phyloP scores from a whole-genome alignment of 768 basidiomycete genomes.

The Leccinum longicurvipes region DNA sequence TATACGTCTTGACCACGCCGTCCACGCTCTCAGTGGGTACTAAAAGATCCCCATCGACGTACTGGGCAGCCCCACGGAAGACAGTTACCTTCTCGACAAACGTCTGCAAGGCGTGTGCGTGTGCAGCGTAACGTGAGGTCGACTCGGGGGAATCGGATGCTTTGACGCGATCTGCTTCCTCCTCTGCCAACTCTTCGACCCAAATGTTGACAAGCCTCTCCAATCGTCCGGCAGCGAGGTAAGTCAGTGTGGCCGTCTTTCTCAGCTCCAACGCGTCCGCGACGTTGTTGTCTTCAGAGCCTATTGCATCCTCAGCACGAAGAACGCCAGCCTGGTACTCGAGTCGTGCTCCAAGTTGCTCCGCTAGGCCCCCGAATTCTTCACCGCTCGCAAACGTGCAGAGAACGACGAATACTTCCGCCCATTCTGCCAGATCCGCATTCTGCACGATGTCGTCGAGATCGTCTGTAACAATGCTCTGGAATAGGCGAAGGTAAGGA shows the following conservation, averaged over 20 bases:
- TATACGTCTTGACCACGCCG: conserved; percentile 57
- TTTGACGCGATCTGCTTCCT: conserved; percentile 56
- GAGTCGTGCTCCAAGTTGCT: conserved; percentile 87
- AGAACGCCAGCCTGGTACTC: conserved; percentile 77
- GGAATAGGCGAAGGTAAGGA: conserved; percentile 92
- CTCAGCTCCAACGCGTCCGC: conserved; percentile 45
- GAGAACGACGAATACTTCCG: conserved; percentile 92
- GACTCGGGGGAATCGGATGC: conserved; percentile 38
- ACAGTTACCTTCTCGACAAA: conserved; percentile 97
- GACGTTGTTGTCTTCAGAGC: conserved; percentile 39
- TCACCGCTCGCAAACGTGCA: conserved; percentile 89
- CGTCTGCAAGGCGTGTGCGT: conserved; percentile 83
- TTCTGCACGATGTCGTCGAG: conserved; percentile 94
- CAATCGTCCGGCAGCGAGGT: conserved; percentile 84
- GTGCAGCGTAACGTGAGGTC: conserved; percentile 69
- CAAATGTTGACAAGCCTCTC: conserved; percentile 90
- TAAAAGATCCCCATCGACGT: conserved; percentile 69
- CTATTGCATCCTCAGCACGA: conserved; percentile 46
- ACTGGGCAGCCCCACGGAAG: conserved; percentile 83
- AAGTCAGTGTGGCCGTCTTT: conserved; percentile 90
- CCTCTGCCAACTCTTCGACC: conserved; percentile 85
- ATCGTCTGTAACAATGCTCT: conserved; percentile 90
- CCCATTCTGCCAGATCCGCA: conserved; percentile 92
- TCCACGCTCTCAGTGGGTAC: conserved; percentile 38
- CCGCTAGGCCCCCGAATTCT: conserved; percentile 84